phyloP scores from a whole-genome alignment of 1,284 basidiomycete genomes.

The Thelephora terrestris region DNA sequence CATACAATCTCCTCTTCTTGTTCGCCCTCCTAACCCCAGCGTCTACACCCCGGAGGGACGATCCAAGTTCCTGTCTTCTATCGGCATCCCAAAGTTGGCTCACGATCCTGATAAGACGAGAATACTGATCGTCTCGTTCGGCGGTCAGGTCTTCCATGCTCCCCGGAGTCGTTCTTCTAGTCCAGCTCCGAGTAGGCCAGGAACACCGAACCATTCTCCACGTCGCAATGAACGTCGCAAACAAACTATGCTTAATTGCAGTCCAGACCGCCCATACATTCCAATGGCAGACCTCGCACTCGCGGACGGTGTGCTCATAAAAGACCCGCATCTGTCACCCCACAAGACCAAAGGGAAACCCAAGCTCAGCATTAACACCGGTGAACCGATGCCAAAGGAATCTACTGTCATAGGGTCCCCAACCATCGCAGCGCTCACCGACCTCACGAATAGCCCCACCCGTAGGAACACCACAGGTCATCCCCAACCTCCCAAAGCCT shows the following conservation, averaged over 20 bases:
- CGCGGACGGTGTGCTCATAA: neutral
- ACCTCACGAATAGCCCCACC: neutral
- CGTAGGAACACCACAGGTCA: too few relatives aligned
- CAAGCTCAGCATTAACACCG: neutral
- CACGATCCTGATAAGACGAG: slow-evolving; percentile 39
- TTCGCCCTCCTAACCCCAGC: slow-evolving; percentile 36
- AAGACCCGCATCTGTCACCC: neutral
- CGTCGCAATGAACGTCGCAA: neutral
- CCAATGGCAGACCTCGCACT: neutral
- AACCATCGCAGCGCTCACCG: neutral
- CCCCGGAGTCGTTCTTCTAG: slow-evolving; percentile 36
- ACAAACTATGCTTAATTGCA: neutral
- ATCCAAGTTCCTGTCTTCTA: slow-evolving; percentile 37
- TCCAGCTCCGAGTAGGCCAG: slow-evolving; percentile 4
- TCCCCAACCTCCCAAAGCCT: too few relatives aligned
- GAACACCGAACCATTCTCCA: neutral
- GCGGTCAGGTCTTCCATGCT: slow-evolving; percentile 61
- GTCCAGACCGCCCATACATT: neutral
- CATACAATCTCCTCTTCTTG: slow-evolving; percentile 52
- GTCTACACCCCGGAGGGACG: slow-evolving; percentile 46
- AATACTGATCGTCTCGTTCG: slow-evolving; percentile 69
- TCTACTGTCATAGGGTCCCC: neutral
- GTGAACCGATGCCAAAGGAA: neutral
- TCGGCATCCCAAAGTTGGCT: slow-evolving; percentile 46
- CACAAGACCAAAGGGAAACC: neutral